phyloP scores from a whole-genome alignment of 495 filamentous ascomycete genomes.

The Penicillium roqueforti region DNA sequence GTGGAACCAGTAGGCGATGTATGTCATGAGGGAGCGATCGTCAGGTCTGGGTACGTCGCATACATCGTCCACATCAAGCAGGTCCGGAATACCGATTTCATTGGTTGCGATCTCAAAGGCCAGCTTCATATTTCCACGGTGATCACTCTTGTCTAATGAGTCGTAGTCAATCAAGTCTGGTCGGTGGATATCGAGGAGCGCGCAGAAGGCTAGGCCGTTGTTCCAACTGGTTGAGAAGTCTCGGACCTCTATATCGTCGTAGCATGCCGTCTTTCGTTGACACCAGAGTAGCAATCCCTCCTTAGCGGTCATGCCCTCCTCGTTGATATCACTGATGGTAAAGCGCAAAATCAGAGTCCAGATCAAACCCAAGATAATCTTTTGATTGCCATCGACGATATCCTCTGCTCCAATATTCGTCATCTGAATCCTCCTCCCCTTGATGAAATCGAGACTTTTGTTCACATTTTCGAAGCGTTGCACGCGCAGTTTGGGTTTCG shows the following conservation, averaged over 20 bases:
- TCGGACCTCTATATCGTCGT: slow-evolving; percentile 88
- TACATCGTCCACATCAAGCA: slow-evolving; percentile 96
- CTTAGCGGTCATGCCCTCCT: slow-evolving; percentile 96
- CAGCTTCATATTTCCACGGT: slow-evolving; percentile 94
- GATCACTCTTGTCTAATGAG: slow-evolving; percentile 85
- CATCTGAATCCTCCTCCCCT: slow-evolving; percentile 85
- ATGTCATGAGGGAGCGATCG: slow-evolving; percentile 96
- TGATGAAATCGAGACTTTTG: slow-evolving; percentile 88
- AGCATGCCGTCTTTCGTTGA: slow-evolving; percentile 96
- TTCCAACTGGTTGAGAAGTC: slow-evolving; percentile 98
- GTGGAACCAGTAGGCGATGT: slow-evolving; percentile 99
- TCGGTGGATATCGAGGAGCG: slow-evolving; percentile 91
- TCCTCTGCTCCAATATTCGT: slow-evolving; percentile 98
- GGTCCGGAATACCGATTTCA: slow-evolving; percentile 93
- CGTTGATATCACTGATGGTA: slow-evolving; percentile 97
- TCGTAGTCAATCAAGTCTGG: slow-evolving; percentile 98
- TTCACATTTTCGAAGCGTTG: slow-evolving; percentile 99
- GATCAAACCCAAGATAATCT: slow-evolving; percentile 94
- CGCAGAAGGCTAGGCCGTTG: slow-evolving; percentile 93
- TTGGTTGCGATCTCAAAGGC: slow-evolving; percentile 93
- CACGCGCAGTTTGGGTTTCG: slow-evolving; percentile 90
- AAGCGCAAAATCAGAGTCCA: slow-evolving; percentile 98
- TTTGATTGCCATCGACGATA: slow-evolving; percentile 95
- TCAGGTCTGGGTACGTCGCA: slow-evolving; percentile 95
- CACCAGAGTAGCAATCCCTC: slow-evolving; percentile 95